phyloP scores from a whole-genome alignment of 2,329 filamentous ascomycete genomes.

The Microsporum audouinii region DNA sequence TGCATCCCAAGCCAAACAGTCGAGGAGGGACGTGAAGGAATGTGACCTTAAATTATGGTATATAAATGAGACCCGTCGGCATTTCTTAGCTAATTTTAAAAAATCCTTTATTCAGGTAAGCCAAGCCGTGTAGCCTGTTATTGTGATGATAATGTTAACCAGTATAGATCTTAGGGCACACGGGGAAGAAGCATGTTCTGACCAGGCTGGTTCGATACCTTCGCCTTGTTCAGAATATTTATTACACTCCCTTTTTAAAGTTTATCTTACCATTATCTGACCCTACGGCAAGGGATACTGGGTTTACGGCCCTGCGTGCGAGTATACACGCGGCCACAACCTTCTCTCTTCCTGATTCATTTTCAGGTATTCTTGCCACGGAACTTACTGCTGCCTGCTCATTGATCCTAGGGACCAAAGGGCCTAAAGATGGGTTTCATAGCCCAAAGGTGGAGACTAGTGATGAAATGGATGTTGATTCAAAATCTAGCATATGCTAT shows the following conservation, averaged over 20 bases:
- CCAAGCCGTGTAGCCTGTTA: neutral
- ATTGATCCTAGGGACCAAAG: slow-evolving; percentile 33
- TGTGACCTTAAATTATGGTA: slow-evolving; percentile 34
- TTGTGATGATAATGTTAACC: neutral
- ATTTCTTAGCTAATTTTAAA: slow-evolving; percentile 32
- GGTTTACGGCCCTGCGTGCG: slow-evolving; percentile 29
- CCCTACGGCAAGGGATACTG: slow-evolving; percentile 19
- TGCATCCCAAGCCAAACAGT: slow-evolving; percentile 13
- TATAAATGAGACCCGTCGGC: slow-evolving; percentile 32
- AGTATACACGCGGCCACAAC: slow-evolving; percentile 39
- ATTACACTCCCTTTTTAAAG: slow-evolving; percentile 27
- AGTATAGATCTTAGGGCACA: neutral
- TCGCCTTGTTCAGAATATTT: slow-evolving; percentile 27
- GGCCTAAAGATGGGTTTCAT: neutral
- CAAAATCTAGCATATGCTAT: slow-evolving; percentile 28
- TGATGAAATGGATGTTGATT: slow-evolving; percentile 31
- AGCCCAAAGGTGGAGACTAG: neutral
- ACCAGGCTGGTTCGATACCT: slow-evolving; percentile 25
- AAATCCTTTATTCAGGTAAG: slow-evolving; percentile 25
- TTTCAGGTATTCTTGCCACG: slow-evolving; percentile 35
- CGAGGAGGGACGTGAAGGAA: slow-evolving; percentile 14
- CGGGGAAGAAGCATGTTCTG: neutral
- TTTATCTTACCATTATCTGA: slow-evolving; percentile 24
- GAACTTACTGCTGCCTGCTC: slow-evolving; percentile 36
- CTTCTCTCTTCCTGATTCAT: slow-evolving; percentile 34